Evolutionary conservation across 257 asterid genomes (phyloP).

Genomic region (Primulina eburnea): DNA sequence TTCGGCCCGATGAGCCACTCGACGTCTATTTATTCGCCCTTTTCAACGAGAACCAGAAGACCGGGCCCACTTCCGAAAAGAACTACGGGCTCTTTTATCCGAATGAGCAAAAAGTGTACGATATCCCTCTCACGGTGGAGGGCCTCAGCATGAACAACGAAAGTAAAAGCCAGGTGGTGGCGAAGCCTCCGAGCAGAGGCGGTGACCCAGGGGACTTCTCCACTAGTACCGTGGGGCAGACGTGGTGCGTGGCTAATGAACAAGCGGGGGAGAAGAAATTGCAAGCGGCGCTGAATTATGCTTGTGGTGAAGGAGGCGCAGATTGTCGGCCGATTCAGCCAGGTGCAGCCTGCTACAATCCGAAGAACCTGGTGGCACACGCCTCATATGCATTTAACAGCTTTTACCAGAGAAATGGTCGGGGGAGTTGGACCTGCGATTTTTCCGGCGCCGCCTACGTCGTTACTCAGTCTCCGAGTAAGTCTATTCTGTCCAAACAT

Average conservation of each 20-base stretch:
- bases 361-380: slow-evolving; percentile 61
- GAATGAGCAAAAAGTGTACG: slow-evolving; percentile 50
- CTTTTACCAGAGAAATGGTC: slow-evolving; percentile 66
- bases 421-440: slow-evolving; percentile 63
- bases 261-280: slow-evolving; percentile 41
- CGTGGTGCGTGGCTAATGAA: slow-evolving; percentile 88
- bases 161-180: slow-evolving; percentile 34
- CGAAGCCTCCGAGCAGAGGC: slow-evolving; percentile 5
- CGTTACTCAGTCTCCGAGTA: slow-evolving; percentile 72
- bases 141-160: slow-evolving; percentile 27
- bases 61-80: slow-evolving; percentile 69
- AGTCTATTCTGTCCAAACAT: slow-evolving; percentile 27
- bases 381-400: slow-evolving; percentile 92
- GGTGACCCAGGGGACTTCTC: no score
- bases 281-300: slow-evolving; percentile 60
- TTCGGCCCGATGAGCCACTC: slow-evolving; percentile 59
- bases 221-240: slow-evolving; percentile 32
- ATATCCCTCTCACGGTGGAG: slow-evolving; percentile 40
- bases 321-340: slow-evolving; percentile 79
- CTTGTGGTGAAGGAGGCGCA: slow-evolving; percentile 80
- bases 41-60: slow-evolving; percentile 75
- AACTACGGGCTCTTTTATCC: slow-evolving; percentile 83
- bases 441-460: slow-evolving; percentile 76
- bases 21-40: slow-evolving; percentile 72
- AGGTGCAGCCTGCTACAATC: slow-evolving; percentile 71